These are phyloP conservation scores for Aspergillus sparsus DNA, from an alignment of 495 filamentous ascomycete genomes.

Conservation along the genomic window DNA sequence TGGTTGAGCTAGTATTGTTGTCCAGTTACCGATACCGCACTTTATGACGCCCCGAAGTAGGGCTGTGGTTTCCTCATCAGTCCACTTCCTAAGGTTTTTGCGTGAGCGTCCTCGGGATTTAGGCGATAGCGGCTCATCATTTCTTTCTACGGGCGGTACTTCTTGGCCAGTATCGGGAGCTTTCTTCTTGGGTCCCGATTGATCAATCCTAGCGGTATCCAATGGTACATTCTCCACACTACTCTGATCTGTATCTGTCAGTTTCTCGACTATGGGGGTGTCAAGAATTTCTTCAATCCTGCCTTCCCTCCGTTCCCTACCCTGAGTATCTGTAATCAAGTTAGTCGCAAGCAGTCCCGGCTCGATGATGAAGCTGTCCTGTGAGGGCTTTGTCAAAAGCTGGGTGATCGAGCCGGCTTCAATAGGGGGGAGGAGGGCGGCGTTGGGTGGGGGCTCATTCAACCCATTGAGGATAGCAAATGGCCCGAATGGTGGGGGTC, in stretches of 20 bases:
- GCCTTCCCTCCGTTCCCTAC: slow-evolving; percentile 37
- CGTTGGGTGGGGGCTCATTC: slow-evolving; percentile 73
- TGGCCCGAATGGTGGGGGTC: slow-evolving; percentile 51
- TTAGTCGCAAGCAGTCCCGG: slow-evolving; percentile 27
- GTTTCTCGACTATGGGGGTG: slow-evolving; percentile 32
- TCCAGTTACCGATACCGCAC: slow-evolving; percentile 88
- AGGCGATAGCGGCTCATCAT: slow-evolving; percentile 38
- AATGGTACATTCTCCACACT: slow-evolving; percentile 16
- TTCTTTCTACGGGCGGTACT: slow-evolving; percentile 22
- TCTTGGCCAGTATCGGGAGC: slow-evolving; percentile 1
- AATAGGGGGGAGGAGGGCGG: slow-evolving; percentile 72
- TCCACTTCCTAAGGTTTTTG: slow-evolving; percentile 66
- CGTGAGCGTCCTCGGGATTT: slow-evolving; percentile 47
- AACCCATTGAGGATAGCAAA: slow-evolving; percentile 72
- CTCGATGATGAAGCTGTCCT: slow-evolving; percentile 30
- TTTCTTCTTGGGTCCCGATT: not conserved
- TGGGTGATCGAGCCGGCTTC: slow-evolving; percentile 53
- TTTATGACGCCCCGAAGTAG: slow-evolving; percentile 74
- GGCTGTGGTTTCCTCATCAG: slow-evolving; percentile 77
- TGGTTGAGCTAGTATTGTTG: slow-evolving; percentile 72
- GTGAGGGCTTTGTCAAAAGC: slow-evolving; percentile 41
- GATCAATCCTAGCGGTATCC: slow-evolving; percentile 11
- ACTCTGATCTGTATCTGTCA: slow-evolving; percentile 21
- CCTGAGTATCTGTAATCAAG: slow-evolving; percentile 30
- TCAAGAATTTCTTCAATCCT: slow-evolving; percentile 43